Percentiles rank a stretch among this genome's conserved stretches.
These are phyloP conservation scores for Ustilago trichophora DNA, from an alignment of 1,284 basidiomycete genomes.

Conservation along the genomic window DNA sequence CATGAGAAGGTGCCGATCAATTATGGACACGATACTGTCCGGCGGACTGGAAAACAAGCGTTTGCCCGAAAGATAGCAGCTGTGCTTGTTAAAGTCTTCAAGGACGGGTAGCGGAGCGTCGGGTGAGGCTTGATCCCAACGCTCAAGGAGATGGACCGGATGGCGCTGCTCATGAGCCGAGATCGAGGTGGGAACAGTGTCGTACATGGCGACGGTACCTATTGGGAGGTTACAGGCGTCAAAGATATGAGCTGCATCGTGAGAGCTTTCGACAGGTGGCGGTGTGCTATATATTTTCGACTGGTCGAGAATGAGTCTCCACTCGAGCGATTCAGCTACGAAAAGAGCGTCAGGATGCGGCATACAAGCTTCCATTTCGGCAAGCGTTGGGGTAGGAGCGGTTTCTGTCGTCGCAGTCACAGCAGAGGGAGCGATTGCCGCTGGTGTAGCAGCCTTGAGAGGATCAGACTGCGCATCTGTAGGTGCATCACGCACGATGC, in stretches of 20 bases:
- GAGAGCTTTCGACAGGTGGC: neutral
- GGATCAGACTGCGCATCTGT: neutral
- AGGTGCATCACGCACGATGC: constrained; percentile 1
- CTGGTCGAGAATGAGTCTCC: constrained; percentile 37
- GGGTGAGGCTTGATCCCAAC: constrained; percentile 5
- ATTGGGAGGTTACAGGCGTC: constrained; percentile 30
- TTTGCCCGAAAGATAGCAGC: constrained; percentile 34
- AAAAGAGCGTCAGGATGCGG: constrained; percentile 47
- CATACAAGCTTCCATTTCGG: constrained; percentile 23
- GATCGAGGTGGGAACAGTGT: constrained; percentile 27
- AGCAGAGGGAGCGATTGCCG: neutral
- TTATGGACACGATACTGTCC: constrained; percentile 28
- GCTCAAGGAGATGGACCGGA: constrained; percentile 20
- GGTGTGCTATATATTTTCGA: constrained; percentile 7
- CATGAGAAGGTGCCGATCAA: constrained; percentile 28
- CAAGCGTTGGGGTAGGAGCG: constrained; percentile 5
- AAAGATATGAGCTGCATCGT: constrained; percentile 17
- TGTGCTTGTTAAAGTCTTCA: constrained; percentile 44
- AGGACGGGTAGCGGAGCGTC: constrained; percentile 8
- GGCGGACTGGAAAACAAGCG: constrained; percentile 32
- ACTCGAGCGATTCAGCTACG: constrained; percentile 49
- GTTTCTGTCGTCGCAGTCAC: neutral
- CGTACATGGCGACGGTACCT: constrained; percentile 25
- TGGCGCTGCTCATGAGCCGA: constrained; percentile 15
- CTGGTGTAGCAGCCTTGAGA: neutral